Conservation (phyloP, 768 basidiomycete species). For the Guyanaporus albipodus region DNA sequence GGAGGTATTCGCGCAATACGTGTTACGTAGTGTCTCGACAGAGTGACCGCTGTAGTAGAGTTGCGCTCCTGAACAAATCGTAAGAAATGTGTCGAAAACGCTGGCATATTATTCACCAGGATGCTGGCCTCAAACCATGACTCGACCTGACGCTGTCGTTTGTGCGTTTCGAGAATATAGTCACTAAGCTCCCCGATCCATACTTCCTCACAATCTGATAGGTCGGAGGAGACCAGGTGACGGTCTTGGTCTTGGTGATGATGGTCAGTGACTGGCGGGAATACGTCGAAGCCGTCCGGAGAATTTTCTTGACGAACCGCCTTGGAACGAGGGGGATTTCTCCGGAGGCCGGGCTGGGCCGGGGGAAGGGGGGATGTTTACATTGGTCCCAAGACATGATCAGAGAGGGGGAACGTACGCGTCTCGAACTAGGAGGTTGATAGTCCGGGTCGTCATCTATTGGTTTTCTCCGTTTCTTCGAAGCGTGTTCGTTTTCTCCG, state of each 20-base stretch:
- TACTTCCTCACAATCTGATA: conserved; percentile 76
- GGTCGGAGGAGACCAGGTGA: conserved; percentile 62
- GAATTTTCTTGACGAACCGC: conserved; percentile 29
- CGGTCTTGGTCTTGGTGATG: conserved; percentile 39
- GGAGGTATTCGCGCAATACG: conserved; percentile 45
- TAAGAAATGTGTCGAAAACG: background rate
- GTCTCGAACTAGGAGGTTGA: conserved; percentile 43
- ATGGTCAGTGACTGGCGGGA: conserved; percentile 16
- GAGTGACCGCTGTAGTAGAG: conserved; percentile 47
- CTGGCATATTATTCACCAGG: conserved; percentile 41
- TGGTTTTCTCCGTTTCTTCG: conserved; percentile 50
- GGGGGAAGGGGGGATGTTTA: too few species aligned
- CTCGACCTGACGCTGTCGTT: conserved; percentile 68
- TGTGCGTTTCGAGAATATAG: conserved; percentile 69
- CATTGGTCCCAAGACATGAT: background rate
- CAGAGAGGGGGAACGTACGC: conserved; percentile 43
- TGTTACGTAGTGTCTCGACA: conserved; percentile 35
- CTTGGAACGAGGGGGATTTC: conserved; percentile 39
- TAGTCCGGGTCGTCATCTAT: conserved; percentile 52
- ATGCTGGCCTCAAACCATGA: conserved; percentile 68
- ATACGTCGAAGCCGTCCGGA: conserved; percentile 20
- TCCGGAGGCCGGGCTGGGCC: conserved; percentile 41
- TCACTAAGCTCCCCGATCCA: conserved; percentile 69
- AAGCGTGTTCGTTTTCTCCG: conserved; percentile 27
- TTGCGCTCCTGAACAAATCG: conserved; percentile 60